Base-by-base conservation (phyloP, 768 basidiomycete species). In the Serpula lacrymans region DNA sequence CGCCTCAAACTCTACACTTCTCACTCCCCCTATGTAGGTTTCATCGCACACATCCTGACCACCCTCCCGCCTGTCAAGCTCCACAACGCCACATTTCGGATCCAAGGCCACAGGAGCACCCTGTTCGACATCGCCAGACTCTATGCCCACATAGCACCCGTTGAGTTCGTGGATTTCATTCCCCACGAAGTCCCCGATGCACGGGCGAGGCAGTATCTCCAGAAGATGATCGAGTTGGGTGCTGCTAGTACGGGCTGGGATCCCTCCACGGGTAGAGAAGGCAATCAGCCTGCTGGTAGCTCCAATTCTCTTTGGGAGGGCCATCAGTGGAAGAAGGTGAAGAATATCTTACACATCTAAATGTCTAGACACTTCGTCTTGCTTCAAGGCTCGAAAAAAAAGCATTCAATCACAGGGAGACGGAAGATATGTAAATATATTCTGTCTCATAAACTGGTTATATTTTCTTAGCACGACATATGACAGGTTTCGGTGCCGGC, bases 161-260 rank as follows among this genome's bases (percentile, higher is more conserved):
- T 49, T 6, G 18, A 49, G 12, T 49, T 44, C 27, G 55, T 53
- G 5, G 37, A 50, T 6, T 39, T 34, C 32, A 41, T 57, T 8
- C 55, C 55, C 14, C 45, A 45, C 2, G 41, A 24, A 10, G 43
- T 51, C 35, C 36, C 50, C 7, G 37, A 43, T 37, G 44, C 45
- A 17, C 46, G 28, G 10, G 12, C 29, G n/a, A 34, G 35, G 23
- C 34, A 46, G 21, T 41, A 31, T 28, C 36, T 57, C 42, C 53
- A 53, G 14, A 27, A n/a, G 8, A 41, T 34, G 3, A 38, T 45
- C 17, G 53, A 49, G 22, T 38, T 32, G 6, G 55, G 55, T 6
- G 42, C 37, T 13, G 48, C 45, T n/a, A 55, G 53, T 35, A 57
- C 55, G 6, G 55, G 53, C 13, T 54, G 53, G 49, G 42, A 55